Evolutionary conservation across 1,284 basidiomycete genomes (phyloP), one percentile per base, ranked within the genome.

Genomic region (Rhodofomes roseus): DNA sequence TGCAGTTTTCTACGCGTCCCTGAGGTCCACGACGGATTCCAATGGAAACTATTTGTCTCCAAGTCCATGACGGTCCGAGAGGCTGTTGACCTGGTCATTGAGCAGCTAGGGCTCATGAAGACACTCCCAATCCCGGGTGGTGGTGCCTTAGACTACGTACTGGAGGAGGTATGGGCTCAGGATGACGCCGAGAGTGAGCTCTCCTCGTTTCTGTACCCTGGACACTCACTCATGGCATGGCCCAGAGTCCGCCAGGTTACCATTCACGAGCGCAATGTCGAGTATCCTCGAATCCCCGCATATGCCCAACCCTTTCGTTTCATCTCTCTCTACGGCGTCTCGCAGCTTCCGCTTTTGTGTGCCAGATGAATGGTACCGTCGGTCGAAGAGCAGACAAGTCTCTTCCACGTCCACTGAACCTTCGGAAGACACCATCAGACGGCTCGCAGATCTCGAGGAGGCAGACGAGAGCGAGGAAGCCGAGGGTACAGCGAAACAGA

Each of bases 291-390:
- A 78, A 75, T 64, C 71, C 81, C 54, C 76, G 73, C 18, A 66
- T 62, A 46, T 72, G 71, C 40, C 75, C 74, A 43, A 67, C 72
- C 41, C 69, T 80, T 23, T 80, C 74, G 52, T 70, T 4, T 25
- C 58, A 4, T 22, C 54, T n/a, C 23, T 41, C 1, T 51, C 71
- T 80, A 60, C 66, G 11, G 70, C 67, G 79, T 34, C 72, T 71
- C 60, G 73, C 70, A 51, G 72, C 73, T 82, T 88, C 67, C 79
- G 80, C 34, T 80, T 91, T 59, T 89, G 85, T 63, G 82, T 92
- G 12, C 90, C 90, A 1, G 87, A 91, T 52, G 86, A 89, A 70
- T 92, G 90, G 90, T 92, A 86, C 70, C 83, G 87, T 53, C 81
- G 89, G 18, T 83, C 83, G 36, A 87, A 80, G 59, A 80, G 85